Percentiles rank a stretch among this genome's conserved stretches.
phyloP scores from a whole-genome alignment of 2,329 filamentous ascomycete genomes.

The Talaromyces amestolkiae region DNA sequence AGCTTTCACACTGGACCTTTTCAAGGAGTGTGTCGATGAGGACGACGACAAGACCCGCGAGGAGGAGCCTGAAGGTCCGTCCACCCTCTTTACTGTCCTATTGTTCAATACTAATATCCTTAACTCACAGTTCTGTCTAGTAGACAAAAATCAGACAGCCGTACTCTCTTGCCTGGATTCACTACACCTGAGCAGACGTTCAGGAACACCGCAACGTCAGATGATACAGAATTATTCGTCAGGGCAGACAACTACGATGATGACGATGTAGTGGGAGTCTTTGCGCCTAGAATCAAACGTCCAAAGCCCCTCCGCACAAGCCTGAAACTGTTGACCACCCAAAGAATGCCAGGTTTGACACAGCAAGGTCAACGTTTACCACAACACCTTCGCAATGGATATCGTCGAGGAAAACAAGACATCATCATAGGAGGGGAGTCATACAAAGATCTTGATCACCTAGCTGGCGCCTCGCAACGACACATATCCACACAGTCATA shows the following conservation, averaged over 20 bases:
- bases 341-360: not conserved
- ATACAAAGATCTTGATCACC: not conserved
- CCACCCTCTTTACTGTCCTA: not conserved
- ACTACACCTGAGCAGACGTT: not conserved
- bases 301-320: not conserved
- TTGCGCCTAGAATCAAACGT: not conserved
- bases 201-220: not conserved
- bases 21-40: not conserved
- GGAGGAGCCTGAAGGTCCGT: conserved; percentile 3
- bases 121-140: not conserved
- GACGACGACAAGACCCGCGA: not conserved
- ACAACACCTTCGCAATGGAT: not conserved
- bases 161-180: not conserved
- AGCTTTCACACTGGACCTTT: not conserved
- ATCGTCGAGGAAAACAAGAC: not conserved
- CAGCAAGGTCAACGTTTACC: not conserved
- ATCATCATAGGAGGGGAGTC: not conserved
- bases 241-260: not conserved
- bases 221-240: not conserved
- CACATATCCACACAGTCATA: not conserved
- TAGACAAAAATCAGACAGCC: not conserved
- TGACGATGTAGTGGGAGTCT: not conserved
- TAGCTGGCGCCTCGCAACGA: not conserved
- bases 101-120: not conserved
- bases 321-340: not conserved